Conservation (phyloP, 2,329 filamentous ascomycete genomes). For the Oidium heveae region DNA sequence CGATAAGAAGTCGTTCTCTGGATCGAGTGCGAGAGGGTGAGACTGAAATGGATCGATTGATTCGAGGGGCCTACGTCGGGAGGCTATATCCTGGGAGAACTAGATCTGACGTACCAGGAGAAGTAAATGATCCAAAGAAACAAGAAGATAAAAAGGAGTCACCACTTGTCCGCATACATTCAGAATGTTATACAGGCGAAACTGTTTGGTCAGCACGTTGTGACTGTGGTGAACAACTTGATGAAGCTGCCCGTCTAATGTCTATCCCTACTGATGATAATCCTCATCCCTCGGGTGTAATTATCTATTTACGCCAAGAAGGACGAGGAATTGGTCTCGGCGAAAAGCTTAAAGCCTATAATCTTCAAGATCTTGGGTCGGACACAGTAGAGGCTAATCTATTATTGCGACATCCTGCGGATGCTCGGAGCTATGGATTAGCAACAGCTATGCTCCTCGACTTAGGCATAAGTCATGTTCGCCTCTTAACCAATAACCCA, state of each 20-base stretch:
- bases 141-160: conserved; percentile 14
- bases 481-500: conserved; percentile 84
- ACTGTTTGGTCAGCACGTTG: conserved; percentile 95
- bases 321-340: conserved; percentile 83
- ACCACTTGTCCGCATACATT: conserved; percentile 82
- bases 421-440: conserved; percentile 85
- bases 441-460: conserved; percentile 86
- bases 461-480: conserved; percentile 52
- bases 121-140: neutral
- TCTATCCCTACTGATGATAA: conserved; percentile 19
- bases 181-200: conserved; percentile 95
- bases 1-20: conserved; percentile 50
- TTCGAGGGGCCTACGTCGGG: conserved; percentile 76
- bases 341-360: conserved; percentile 95
- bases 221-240: conserved; percentile 92
- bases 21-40: conserved; percentile 50
- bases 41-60: conserved; percentile 78
- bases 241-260: conserved; percentile 90
- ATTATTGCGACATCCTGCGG: conserved; percentile 70
- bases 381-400: conserved; percentile 95
- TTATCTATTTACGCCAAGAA: conserved; percentile 88
- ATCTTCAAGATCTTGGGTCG: conserved; percentile 85
- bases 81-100: conserved; percentile 66
- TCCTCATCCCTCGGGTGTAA: conserved; percentile 33
- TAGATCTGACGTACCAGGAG: conserved; percentile 11